These are phyloP conservation scores for Brettanomyces nanus DNA, from an alignment of 805 yeast species.

Conservation along the genomic window DNA sequence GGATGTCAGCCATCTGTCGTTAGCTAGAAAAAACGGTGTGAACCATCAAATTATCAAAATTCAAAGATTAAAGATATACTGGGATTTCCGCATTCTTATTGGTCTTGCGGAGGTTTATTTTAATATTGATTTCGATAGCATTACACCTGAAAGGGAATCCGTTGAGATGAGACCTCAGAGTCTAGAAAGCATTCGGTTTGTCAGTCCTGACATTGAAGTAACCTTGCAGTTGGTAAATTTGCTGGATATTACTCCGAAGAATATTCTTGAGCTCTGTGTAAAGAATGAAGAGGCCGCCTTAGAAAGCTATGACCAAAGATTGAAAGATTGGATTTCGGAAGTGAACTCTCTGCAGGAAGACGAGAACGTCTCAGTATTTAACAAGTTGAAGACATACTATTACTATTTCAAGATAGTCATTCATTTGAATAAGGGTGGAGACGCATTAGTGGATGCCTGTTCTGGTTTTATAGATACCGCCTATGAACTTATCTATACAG, in stretches of 20 bases:
- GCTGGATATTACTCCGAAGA: slow-evolving; percentile 24
- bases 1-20: slow-evolving; percentile 8
- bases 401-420: slow-evolving; percentile 22
- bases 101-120: slow-evolving; percentile 23
- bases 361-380: slow-evolving; percentile 18
- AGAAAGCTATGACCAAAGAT: slow-evolving; percentile 14
- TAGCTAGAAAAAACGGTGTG: not conserved
- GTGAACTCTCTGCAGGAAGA: slow-evolving; percentile 13
- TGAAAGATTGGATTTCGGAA: slow-evolving; percentile 20
- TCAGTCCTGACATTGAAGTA: slow-evolving; percentile 26
- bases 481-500: slow-evolving; percentile 16
- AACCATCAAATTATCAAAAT: slow-evolving; percentile 17
- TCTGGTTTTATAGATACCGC: slow-evolving; percentile 15
- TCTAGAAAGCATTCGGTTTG: slow-evolving; percentile 26
- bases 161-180: slow-evolving; percentile 24
- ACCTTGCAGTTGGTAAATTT: slow-evolving; percentile 27
- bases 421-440: slow-evolving; percentile 11
- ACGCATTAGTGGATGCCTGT: slow-evolving; percentile 13
- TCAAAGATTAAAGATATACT: slow-evolving; percentile 33
- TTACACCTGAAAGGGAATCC: slow-evolving; percentile 10
- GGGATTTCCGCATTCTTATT: slow-evolving; percentile 33
- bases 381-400: slow-evolving; percentile 24
- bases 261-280: slow-evolving; percentile 17
- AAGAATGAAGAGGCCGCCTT: slow-evolving; percentile 12
- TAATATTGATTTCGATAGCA: slow-evolving; percentile 13